Percentiles rank a stretch among this genome's conserved stretches.
Conservation (phyloP, 352 stramenopile species). For the Phytophthora melonis region DNA sequence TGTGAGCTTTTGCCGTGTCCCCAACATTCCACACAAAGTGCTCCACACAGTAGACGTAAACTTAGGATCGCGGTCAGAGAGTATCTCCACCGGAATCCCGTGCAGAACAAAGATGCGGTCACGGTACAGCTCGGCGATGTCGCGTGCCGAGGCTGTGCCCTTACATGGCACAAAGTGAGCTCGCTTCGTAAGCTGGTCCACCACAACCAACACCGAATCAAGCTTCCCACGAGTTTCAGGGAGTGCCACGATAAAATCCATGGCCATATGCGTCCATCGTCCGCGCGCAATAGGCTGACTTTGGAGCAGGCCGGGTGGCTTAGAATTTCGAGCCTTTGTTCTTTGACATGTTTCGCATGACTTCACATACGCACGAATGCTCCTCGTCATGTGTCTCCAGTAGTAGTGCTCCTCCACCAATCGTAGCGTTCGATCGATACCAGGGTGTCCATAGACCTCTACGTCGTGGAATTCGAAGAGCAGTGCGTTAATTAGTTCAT, state of each 20-base stretch:
- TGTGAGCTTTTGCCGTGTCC: background rate
- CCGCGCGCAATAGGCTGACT: too few species aligned
- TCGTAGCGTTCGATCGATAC: background rate
- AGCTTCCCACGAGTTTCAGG: too few species aligned
- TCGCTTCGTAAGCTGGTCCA: constrained; percentile 12
- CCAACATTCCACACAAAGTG: background rate
- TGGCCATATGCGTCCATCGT: too few species aligned
- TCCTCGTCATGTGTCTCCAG: background rate
- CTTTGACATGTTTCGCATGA: too few species aligned
- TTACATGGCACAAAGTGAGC: constrained; percentile 18
- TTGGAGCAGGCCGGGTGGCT: too few species aligned
- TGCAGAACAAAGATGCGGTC: constrained; percentile 8
- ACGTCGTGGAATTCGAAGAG: background rate
- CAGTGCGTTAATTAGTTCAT: background rate
- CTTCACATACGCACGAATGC: background rate
- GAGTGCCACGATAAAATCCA: too few species aligned
- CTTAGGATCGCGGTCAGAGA: background rate
- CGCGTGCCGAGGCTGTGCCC: background rate
- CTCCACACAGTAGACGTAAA: background rate
- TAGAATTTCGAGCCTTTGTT: too few species aligned
- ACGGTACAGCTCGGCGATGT: constrained; percentile 4
- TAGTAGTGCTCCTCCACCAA: background rate
- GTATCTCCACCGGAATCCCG: background rate
- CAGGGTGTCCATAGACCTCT: background rate
- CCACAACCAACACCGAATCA: constrained; percentile 15